Evolutionary conservation across 495 filamentous ascomycete genomes (phyloP), one percentile per base, ranked within the genome.

Genomic region (Aspergillus nidulans): DNA sequence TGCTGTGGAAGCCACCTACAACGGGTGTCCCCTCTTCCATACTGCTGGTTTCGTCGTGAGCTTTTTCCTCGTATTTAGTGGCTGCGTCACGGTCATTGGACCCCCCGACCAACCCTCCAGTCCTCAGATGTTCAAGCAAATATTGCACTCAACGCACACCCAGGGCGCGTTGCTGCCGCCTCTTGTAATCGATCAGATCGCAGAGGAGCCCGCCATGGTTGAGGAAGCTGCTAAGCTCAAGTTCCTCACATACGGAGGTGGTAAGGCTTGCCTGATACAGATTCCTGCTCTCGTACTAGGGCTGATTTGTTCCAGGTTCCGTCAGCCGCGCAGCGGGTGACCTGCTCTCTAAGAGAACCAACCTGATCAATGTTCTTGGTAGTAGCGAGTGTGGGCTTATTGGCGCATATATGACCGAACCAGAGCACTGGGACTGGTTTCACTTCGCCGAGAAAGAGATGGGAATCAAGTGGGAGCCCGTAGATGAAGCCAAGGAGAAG

Each of bases 371-470:
- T 34, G 47, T 57, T 56, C 28, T 67, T 19, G 50, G 43, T 0
- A n/a, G 19, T 39, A 78, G 73, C 39, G 78, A 74, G 41, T 56
- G 65, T 15, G 67, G 71, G 4, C 63, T 65, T 39, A 65, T 71
- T 8, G 23, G 64, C 6, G 66, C 66, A 38, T 61, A 66, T 40
- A 70, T 76, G 20, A 41, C 61, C 0, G 55, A 77, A n/a, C 52
- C 21, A 0, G 56, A 74, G 20, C 61, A 77, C 19, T 81, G 79
- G 76, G 59, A 74, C 52, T 81, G 68, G 39, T 63, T 79, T 51
- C 62, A 77, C 53, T 66, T 75, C 56, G 59, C 67, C 0, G 39
- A 53, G 25, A 18, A 67, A 0, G 65, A 76, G 8, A 50, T 63
- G 26, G 72, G 76, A 21, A 77, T 74, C 66, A 62, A 72, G 6